phyloP scores from a whole-genome alignment of 2,329 filamentous ascomycete species.

The Leptodontidium sp. region DNA sequence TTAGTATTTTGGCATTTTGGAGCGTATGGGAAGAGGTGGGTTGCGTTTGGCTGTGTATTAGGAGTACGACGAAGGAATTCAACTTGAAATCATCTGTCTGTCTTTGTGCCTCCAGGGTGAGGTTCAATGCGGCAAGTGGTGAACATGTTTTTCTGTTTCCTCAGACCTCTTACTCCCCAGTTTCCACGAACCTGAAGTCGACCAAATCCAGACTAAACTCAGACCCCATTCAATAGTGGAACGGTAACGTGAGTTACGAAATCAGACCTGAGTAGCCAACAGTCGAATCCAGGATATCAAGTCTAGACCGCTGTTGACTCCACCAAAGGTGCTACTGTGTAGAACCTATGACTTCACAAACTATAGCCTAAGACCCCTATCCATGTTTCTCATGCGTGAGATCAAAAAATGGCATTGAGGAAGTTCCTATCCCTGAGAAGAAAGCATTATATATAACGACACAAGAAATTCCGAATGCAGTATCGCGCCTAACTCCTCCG shows the following conservation, averaged over 20 bases:
- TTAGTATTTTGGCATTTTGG: slow-evolving; percentile 10
- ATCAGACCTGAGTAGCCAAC: too few relatives aligned
- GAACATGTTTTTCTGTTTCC: too few relatives aligned
- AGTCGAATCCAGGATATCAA: too few relatives aligned
- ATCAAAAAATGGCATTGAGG: background rate
- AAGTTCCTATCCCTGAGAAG: background rate
- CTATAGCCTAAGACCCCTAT: too few relatives aligned
- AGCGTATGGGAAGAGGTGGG: background rate
- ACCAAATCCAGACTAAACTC: too few relatives aligned
- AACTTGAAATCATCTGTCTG: background rate
- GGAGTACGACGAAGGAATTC: background rate
- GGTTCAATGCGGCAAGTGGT: too few relatives aligned
- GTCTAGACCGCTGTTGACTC: too few relatives aligned
- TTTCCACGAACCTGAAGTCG: too few relatives aligned
- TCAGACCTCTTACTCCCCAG: too few relatives aligned
- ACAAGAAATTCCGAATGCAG: background rate
- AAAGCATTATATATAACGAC: background rate
- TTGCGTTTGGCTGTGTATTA: background rate
- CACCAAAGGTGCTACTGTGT: background rate
- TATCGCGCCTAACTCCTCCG: background rate
- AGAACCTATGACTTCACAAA: background rate
- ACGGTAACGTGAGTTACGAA: too few relatives aligned
- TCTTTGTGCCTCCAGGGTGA: too few relatives aligned
- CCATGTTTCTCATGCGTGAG: background rate
- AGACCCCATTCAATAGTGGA: too few relatives aligned